Conservation (phyloP, 345 rosid species). For the Dimocarpus longan region DNA sequence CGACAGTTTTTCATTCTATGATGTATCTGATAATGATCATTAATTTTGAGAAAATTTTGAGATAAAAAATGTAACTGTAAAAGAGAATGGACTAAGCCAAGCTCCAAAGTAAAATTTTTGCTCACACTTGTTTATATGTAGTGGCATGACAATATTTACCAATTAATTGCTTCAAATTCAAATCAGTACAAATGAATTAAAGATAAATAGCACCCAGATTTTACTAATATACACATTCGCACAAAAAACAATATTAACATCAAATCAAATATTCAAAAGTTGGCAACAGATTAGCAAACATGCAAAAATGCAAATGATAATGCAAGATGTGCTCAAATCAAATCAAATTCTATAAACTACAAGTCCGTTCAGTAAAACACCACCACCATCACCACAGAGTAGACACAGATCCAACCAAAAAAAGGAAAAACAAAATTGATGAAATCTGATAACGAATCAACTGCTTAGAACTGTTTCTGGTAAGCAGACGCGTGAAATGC, state of each 20-base stretch:
- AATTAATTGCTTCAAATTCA: background rate
- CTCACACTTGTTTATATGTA: background rate
- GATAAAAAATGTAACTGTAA: background rate
- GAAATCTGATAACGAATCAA: background rate
- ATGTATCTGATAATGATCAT: background rate
- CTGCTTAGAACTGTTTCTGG: background rate
- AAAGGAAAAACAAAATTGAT: no score
- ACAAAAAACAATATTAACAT: background rate
- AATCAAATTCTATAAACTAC: no score
- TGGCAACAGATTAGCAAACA: background rate
- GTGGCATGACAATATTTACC: background rate
- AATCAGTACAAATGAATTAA: background rate
- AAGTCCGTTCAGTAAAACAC: background rate
- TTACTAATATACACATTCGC: background rate
- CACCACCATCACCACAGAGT: background rate
- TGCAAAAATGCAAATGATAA: background rate
- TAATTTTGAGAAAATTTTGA: no score
- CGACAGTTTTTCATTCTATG: background rate
- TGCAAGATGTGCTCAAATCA: background rate
- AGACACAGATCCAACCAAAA: background rate
- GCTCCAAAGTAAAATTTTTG: background rate
- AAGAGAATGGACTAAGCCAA: background rate
- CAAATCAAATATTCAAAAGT: background rate
- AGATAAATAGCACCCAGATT: background rate
- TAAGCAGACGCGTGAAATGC: background rate